Percentiles rank a stretch among this genome's conserved stretches.
phyloP scores from a whole-genome alignment of 345 rosid genomes.

The Cardamine chenopodiifolia region DNA sequence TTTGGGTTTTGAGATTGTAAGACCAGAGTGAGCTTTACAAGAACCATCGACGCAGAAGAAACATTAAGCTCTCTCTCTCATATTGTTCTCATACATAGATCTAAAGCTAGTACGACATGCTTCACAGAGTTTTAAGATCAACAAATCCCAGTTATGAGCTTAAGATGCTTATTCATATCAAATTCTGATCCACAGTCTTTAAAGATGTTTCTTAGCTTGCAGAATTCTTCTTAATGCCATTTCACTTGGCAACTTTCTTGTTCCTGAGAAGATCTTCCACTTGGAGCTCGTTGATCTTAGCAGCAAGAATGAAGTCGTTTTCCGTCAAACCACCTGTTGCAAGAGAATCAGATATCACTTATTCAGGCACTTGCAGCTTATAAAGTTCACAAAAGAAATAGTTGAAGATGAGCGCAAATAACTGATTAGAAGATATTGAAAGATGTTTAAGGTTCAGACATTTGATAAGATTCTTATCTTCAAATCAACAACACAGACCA shows the following conservation, averaged over 20 bases:
- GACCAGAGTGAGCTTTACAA: no score
- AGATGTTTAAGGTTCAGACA: constrained; percentile 7
- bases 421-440: not conserved
- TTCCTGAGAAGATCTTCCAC: constrained; percentile 67
- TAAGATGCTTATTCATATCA: not conserved
- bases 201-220: constrained; percentile 1
- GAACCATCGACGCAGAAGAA: not conserved
- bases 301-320: constrained; percentile 92
- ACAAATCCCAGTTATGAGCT: not conserved
- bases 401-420: not conserved
- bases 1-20: no score
- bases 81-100: constrained; percentile 7
- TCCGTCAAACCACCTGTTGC: constrained; percentile 78
- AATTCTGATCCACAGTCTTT: not conserved
- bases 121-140: constrained; percentile 4
- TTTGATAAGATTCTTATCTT: constrained; percentile 20
- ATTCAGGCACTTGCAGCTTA: not conserved
- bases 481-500: constrained; percentile 5
- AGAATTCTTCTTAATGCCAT: not conserved
- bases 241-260: constrained; percentile 42
- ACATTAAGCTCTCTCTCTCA: constrained; percentile 18
- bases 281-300: constrained; percentile 69
- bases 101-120: constrained; percentile 4
- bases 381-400: not conserved
- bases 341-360: constrained; percentile 9